A percentile compares a stretch with the other conserved stretches of the same genome.
These are phyloP conservation scores for Lichtheimia corymbifera DNA, from an alignment of 371 early-diverging fungal genomes.

Conservation along the genomic window DNA sequence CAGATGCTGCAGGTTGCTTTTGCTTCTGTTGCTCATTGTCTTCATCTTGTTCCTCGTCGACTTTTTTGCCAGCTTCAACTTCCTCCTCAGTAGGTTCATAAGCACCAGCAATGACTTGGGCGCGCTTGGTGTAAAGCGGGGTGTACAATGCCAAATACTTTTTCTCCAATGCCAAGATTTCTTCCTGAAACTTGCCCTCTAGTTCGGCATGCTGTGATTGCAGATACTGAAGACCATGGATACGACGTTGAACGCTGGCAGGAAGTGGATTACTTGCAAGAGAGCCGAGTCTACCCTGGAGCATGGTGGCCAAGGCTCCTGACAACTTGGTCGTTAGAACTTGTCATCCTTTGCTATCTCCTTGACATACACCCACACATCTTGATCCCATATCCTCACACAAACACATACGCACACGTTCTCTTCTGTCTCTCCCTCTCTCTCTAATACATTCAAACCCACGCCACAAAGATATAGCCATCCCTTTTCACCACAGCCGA, in stretches of 20 bases:
- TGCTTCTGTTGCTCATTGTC: conserved; percentile 30
- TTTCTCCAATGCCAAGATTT: conserved; percentile 91
- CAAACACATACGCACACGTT: too few species aligned
- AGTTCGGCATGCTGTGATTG: conserved; percentile 82
- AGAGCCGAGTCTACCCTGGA: conserved; percentile 70
- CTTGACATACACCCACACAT: too few species aligned
- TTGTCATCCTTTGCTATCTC: too few species aligned
- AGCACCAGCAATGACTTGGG: conserved; percentile 72
- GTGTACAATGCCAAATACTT: conserved; percentile 83
- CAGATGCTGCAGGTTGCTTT: conserved; percentile 39
- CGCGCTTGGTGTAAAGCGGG: conserved; percentile 88
- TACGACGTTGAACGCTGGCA: conserved; percentile 74
- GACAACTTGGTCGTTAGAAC: not conserved
- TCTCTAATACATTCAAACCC: too few species aligned
- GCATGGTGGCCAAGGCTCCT: conserved; percentile 43
- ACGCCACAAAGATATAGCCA: too few species aligned
- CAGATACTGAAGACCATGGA: conserved; percentile 81
- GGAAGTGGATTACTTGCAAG: conserved; percentile 81
- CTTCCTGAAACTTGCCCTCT: conserved; percentile 85
- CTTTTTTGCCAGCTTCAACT: conserved; percentile 63
- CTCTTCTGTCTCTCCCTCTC: too few species aligned
- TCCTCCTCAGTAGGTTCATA: conserved; percentile 91
- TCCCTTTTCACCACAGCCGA: too few species aligned
- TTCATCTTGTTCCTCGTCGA: conserved; percentile 56
- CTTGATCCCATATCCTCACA: too few species aligned